Base-by-base conservation (phyloP, 2,329 filamentous ascomycete genomes). In the Alternaria rosae region DNA sequence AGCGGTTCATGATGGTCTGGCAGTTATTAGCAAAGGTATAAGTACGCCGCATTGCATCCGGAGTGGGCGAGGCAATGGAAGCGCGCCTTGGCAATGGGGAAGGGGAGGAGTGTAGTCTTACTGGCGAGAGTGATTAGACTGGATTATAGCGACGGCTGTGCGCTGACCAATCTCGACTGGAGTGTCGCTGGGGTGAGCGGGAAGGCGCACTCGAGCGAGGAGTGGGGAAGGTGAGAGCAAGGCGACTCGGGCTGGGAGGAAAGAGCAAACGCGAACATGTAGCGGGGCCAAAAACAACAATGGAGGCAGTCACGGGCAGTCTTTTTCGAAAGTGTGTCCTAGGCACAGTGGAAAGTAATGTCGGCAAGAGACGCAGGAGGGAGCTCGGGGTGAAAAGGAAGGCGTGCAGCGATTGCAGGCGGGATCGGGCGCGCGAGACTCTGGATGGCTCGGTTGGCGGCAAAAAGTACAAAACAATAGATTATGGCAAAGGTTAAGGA, bases 1-100 rank as follows among this genome's bases (percentile, higher is more conserved):
- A 92, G 57, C 91, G 88, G 81, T 94, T 93, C 91, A 94, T 94
- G 50, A 65, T 78, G 69, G 54, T 50, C 70, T 75, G 65, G 57
- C 51, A 66, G 23, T 26, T 62, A 62, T 76, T 68, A 73, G 71
- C 55, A 26, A 62, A 38, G 6, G 12, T 17, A 25, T 23, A 32
- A 13, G 35, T 26, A 30, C 30, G 55, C 30, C 15, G 35, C 54
- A 42, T 66, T 32, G 57, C 55, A 32, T n/a, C 55, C 10, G 30
- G 58, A 42, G n/a, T 56, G 57, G 26, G 41, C 25, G 32, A 62
- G 54, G 35, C 28, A 51, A 32, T 11, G 47, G 41, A 30, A 21
- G 47, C 20, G 30, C 47, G 30, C 20, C 30, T 51, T 51, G 47
- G 47, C 47, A 51, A 32, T 38, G 30, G 17, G 15, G 47, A 51